Evolutionary conservation across 2,329 filamentous ascomycete species (phyloP), one percentile per base, ranked within the genome.

Genomic region (Sphaerulina musiva): DNA sequence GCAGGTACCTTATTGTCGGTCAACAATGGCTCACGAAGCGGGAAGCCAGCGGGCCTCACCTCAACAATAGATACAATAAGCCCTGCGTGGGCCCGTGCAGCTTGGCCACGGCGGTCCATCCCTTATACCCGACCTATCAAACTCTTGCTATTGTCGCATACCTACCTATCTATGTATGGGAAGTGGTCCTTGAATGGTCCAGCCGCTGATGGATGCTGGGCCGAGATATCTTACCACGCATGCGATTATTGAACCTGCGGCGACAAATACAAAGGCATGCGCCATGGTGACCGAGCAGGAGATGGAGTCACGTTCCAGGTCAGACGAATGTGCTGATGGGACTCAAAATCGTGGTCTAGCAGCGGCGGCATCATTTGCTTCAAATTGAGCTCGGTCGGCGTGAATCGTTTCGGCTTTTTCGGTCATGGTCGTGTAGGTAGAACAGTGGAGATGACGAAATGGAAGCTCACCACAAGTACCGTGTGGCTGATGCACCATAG

Each of bases 171-270:
- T 74, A 66, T 82, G 80, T 74, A 81, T 80, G 8, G 82, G 72
- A 0, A 82, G 69, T 0, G 79, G 80, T 0, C 78, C 79, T 74
- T 81, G 77, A 47, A 81, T 81, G 55, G 81, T 75, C 78, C 79
- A 81, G 29, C 78, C 78, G 1, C 77, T 70, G 12, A 80, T 71
- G 1, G 73, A 67, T 9, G 73, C 68, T 42, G 78, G 73, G 4
- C 23, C 23, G 11, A 82, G 66, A 60, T 81, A 79, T 36, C 78
- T 72, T 23, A 79, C 70, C 56, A 78, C 80, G 62, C 81, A 82
- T 0, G 77, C 76, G 51, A 81, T 76, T 8, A 81, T 78, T 0
- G 76, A 79, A 1, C 78, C 77, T 5, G 78, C 78, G 4, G 78
- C 78, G 1, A 78, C 75, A 3, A 80, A 78, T 4, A 81, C 78